Evolutionary conservation across 2,329 filamentous ascomycete species (phyloP).

Genomic region (Cladosporium sp.): DNA sequence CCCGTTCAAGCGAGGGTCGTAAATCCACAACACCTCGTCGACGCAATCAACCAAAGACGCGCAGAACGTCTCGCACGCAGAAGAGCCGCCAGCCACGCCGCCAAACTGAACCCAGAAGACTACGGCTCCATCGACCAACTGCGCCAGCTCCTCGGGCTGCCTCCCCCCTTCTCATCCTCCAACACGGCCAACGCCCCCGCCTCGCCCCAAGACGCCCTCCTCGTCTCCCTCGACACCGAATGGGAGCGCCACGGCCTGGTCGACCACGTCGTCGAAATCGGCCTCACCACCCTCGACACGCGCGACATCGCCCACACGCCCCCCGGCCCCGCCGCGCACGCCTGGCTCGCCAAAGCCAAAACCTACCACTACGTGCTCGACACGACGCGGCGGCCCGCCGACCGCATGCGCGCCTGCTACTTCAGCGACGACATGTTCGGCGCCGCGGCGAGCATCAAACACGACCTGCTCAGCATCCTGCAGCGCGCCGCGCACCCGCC

Average conservation of each 20-base stretch:
- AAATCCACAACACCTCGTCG: neutral
- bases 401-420: conserved; percentile 41
- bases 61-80: neutral
- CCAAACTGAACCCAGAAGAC: neutral
- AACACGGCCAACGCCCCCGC: neutral
- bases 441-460: neutral
- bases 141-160: conserved; percentile 6
- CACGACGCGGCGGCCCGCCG: conserved; percentile 31
- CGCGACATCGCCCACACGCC: conserved; percentile 45
- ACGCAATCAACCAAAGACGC: neutral
- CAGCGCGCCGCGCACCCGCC: neutral
- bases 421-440: conserved; percentile 47
- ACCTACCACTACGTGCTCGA: conserved; percentile 55
- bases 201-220: conserved; percentile 35
- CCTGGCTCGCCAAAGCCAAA: conserved; percentile 61
- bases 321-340: conserved; percentile 53
- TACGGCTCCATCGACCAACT: conserved; percentile 6
- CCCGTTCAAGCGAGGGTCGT: neutral
- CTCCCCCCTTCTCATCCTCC: neutral
- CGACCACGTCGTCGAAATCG: conserved; percentile 70
- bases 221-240: conserved; percentile 75
- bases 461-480: neutral
- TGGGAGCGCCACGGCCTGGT: conserved; percentile 58
- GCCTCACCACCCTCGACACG: conserved; percentile 71
- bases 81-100: neutral